These are phyloP conservation scores for Botrytis medusae DNA, from an alignment of 2,329 filamentous ascomycete species.

Conservation along the genomic window DNA sequence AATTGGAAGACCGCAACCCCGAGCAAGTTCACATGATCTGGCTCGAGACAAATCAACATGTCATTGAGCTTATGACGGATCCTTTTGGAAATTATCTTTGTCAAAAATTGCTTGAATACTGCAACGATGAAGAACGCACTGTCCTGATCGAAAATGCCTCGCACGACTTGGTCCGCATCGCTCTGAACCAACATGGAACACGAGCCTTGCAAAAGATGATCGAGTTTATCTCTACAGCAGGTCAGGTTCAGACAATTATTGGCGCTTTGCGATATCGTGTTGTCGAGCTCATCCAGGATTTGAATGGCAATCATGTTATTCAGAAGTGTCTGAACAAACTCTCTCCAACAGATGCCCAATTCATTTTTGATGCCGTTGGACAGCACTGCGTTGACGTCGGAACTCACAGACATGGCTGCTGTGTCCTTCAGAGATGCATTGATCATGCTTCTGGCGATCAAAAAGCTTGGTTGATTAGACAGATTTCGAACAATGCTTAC, in stretches of 20 bases:
- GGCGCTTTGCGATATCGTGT: constrained; percentile 79
- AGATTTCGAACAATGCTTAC: constrained; percentile 87
- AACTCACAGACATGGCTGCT: constrained; percentile 96
- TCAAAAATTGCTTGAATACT: constrained; percentile 95
- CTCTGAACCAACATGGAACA: constrained; percentile 95
- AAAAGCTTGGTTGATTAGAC: constrained; percentile 79
- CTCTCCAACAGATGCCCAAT: constrained; percentile 78
- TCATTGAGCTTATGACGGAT: constrained; percentile 97
- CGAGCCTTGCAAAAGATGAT: constrained; percentile 99
- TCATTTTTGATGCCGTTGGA: constrained; percentile 95
- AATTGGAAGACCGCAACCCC: constrained; percentile 84
- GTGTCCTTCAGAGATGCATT: constrained; percentile 95
- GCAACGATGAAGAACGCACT: constrained; percentile 92
- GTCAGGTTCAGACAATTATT: constrained; percentile 86
- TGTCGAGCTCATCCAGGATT: constrained; percentile 91
- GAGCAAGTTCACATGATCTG: constrained; percentile 92
- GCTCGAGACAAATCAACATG: constrained; percentile 86
- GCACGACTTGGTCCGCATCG: constrained; percentile 85
- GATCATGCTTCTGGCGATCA: constrained; percentile 91
- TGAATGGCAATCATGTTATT: constrained; percentile 98
- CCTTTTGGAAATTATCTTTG: constrained; percentile 99
- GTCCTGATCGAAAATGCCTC: constrained; percentile 88
- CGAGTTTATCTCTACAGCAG: constrained; percentile 83
- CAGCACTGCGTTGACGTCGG: constrained; percentile 84
- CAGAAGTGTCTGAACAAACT: constrained; percentile 99